Conservation (phyloP, 208 protist species). For the Trypanosoma melophagium region DNA sequence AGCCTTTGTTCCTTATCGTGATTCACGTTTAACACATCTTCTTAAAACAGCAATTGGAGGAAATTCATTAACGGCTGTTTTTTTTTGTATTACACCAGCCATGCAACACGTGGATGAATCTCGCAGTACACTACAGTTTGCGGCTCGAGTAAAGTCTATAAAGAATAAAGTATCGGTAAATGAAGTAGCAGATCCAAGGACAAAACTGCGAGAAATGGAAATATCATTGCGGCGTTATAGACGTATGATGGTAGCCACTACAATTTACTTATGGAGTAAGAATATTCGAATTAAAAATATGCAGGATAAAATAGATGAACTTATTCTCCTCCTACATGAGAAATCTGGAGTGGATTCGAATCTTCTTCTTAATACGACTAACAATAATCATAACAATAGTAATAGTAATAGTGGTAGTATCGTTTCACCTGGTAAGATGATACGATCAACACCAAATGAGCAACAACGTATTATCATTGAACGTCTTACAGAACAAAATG, state of each 20-base stretch:
- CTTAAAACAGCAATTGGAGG: slow-evolving; percentile 93
- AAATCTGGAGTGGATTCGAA: too few species aligned
- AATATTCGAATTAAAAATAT: slow-evolving; percentile 46
- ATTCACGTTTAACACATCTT: slow-evolving; percentile 92
- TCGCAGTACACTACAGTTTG: slow-evolving; percentile 82
- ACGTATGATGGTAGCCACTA: slow-evolving; percentile 51
- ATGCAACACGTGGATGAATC: slow-evolving; percentile 66
- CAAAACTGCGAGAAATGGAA: slow-evolving; percentile 49
- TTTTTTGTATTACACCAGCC: slow-evolving; percentile 77
- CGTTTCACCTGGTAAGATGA: neutral
- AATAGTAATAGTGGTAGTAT: neutral
- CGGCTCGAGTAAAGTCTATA: slow-evolving; percentile 61
- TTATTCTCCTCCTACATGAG: slow-evolving; percentile 2
- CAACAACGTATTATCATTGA: slow-evolving; percentile 65
- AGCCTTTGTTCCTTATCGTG: slow-evolving; percentile 89
- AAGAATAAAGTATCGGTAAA: slow-evolving; percentile 66
- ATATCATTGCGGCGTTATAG: slow-evolving; percentile 37
- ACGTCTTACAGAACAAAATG: slow-evolving; percentile 54
- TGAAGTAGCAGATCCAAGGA: slow-evolving; percentile 57
- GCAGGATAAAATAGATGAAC: slow-evolving; percentile 31
- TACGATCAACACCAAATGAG: slow-evolving; percentile 14
- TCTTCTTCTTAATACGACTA: too few species aligned
- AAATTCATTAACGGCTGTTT: slow-evolving; percentile 93
- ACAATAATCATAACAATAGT: too few species aligned
- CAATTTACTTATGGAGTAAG: slow-evolving; percentile 78